phyloP scores from a whole-genome alignment of 192 early-diverging fungal species.

The Coemansia sp. region DNA sequence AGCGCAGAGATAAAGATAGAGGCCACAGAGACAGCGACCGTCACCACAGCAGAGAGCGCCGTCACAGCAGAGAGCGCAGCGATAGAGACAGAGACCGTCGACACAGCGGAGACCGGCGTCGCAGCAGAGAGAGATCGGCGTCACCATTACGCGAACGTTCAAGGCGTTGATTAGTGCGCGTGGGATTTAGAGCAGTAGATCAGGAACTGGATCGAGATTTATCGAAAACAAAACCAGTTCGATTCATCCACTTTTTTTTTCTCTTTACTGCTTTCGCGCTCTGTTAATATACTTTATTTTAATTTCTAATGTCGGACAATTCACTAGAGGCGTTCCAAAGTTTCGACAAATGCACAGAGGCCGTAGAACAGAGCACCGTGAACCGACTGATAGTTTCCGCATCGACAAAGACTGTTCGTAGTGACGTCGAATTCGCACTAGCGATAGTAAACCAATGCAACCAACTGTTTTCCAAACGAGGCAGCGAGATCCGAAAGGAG shows the following conservation, averaged over 20 bases:
- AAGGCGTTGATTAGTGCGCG: background rate
- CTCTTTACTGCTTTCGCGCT: background rate
- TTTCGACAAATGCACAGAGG: conserved; percentile 31
- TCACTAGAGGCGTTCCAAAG: conserved; percentile 22
- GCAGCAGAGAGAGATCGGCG: background rate
- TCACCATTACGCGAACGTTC: background rate
- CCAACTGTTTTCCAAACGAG: conserved; percentile 33
- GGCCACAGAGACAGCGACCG: background rate
- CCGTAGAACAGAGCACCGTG: conserved; percentile 24
- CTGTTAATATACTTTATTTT: conserved; percentile 9
- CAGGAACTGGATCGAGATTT: background rate
- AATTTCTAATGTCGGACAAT: conserved; percentile 18
- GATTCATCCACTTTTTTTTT: conserved; percentile 5
- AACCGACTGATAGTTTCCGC: conserved; percentile 16
- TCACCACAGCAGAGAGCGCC: background rate
- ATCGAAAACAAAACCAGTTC: background rate
- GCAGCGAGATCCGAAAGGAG: conserved; percentile 22
- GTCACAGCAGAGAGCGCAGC: background rate
- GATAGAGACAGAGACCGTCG: background rate
- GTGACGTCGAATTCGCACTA: conserved; percentile 45
- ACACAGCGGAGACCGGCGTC: background rate
- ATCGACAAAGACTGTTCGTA: conserved; percentile 7
- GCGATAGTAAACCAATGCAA: conserved; percentile 44
- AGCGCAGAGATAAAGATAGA: background rate
- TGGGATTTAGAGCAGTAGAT: background rate